Conservation (phyloP, 1,284 basidiomycete genomes). For the Clitocybe nebularis region DNA sequence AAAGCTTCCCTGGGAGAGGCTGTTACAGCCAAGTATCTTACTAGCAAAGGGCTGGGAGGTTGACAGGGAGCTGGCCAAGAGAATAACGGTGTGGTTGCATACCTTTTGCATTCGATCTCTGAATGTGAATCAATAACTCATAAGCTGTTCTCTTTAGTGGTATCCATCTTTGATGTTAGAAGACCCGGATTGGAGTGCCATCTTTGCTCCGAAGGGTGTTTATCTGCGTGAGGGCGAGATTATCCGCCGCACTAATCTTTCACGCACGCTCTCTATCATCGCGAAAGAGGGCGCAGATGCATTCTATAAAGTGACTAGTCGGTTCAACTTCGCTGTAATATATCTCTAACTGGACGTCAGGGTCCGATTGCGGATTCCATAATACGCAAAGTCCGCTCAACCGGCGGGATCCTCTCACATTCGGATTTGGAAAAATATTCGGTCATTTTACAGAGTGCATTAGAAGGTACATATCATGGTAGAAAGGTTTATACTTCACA, state of each 20-base stretch:
- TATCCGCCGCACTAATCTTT: conserved; percentile 66
- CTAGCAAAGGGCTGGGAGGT: conserved; percentile 80
- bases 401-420: conserved; percentile 78
- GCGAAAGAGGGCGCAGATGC: conserved; percentile 68
- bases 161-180: conserved; percentile 65
- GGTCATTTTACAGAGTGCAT: conserved; percentile 69
- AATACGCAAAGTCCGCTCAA: conserved; percentile 59
- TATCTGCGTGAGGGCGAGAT: conserved; percentile 73
- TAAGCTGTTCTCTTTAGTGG: conserved; percentile 31
- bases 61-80: conserved; percentile 65
- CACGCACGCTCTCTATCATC: conserved; percentile 62
- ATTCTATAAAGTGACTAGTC: conserved; percentile 59
- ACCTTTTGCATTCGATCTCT: conserved; percentile 9
- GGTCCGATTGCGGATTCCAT: conserved; percentile 76
- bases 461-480: conserved; percentile 73
- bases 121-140: conserved; percentile 4
- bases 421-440: conserved; percentile 70
- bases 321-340: conserved; percentile 10
- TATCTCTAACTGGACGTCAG: conserved; percentile 46
- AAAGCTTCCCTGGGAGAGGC: conserved; percentile 67
- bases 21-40: conserved; percentile 73
- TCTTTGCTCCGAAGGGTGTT: conserved; percentile 78
- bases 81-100: conserved; percentile 57
- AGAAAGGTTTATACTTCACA: conserved; percentile 81
- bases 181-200: conserved; percentile 72